Evolutionary conservation across 2,329 filamentous ascomycete genomes (phyloP).

Genomic region (Magnaporthiopsis incrustans): DNA sequence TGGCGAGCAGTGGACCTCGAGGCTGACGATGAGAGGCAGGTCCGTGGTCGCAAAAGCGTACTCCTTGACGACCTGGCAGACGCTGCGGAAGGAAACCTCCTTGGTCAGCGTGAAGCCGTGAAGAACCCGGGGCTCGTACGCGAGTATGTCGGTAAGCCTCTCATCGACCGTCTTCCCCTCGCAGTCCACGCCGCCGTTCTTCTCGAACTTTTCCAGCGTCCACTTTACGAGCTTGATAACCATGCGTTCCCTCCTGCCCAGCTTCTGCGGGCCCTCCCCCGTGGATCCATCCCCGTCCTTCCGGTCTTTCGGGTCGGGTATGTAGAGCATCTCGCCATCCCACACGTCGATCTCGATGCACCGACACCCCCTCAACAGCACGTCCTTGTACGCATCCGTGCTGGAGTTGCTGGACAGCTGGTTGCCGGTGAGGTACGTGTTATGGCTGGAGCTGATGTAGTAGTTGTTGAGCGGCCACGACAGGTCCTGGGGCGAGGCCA

Average conservation of each 20-base stretch:
- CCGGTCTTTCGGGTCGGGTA: slow-evolving; percentile 44
- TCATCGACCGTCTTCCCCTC: not conserved
- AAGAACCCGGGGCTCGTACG: slow-evolving; percentile 65
- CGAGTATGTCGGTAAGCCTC: slow-evolving; percentile 4
- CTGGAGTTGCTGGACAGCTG: slow-evolving; percentile 83
- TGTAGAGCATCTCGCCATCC: slow-evolving; percentile 73
- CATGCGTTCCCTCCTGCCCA: not conserved
- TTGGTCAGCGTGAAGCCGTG: slow-evolving; percentile 93
- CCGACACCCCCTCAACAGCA: slow-evolving; percentile 74
- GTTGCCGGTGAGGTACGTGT: slow-evolving; percentile 85
- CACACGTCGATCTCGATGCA: slow-evolving; percentile 95
- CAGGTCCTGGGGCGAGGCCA: slow-evolving; percentile 41
- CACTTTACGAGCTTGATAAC: not conserved
- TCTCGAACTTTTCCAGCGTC: not conserved
- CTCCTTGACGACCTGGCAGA: slow-evolving; percentile 73
- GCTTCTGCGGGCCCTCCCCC: slow-evolving; percentile 36
- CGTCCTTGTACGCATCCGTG: slow-evolving; percentile 78
- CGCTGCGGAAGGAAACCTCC: slow-evolving; percentile 76
- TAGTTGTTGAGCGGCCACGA: slow-evolving; percentile 81
- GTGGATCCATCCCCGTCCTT: slow-evolving; percentile 31
- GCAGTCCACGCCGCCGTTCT: not conserved
- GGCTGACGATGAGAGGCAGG: slow-evolving; percentile 83
- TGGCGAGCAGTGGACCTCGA: slow-evolving; percentile 79
- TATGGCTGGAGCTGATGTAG: slow-evolving; percentile 91
- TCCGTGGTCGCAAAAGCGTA: slow-evolving; percentile 68